Evolutionary conservation across 2,329 filamentous ascomycete species (phyloP), one percentile per base, ranked within the genome.

Genomic region (Pyrenochaeta sp.): DNA sequence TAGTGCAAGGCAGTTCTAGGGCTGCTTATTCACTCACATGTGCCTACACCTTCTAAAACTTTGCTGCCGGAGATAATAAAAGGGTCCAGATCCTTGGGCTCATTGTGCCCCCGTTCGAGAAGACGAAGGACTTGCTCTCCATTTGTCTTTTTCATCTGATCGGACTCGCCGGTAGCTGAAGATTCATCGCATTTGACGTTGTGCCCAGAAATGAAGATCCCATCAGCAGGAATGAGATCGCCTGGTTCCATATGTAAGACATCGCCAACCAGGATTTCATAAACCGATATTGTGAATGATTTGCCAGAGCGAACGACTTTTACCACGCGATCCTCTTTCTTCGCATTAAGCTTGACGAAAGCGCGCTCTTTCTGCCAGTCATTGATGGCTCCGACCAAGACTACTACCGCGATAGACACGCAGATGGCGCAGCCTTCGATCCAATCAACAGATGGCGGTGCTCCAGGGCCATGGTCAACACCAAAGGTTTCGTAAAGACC

Each of bases 51-150:
- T 68, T 92, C 90, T 0, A 87, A 86, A 5, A 93, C 87, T 64
- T 91, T 92, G 5, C 89, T 89, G 43, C 91, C 93, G 27, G 93
- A 97, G 66, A 96, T 91, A 69, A 97, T 92, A 74, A 93, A 94
- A 0, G 91, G 91, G 66, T 93, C 91, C 61, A 90, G 79, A 68
- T 92, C 92, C 79, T 83, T 82, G 30, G 88, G 77, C 12, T 81
- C 81, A 50, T 87, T 81, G 58, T 86, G 81, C 45, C 85, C 86
- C 30, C 54, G 83, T 61, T 88, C 84, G 63, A 90, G 88, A 2
- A 86, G 82, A 30, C 82, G 82, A 70, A 84, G 88, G 19, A 91
- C 90, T 25, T 90, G 88, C 30, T 87, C 85, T 1, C 83, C 88
- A 2, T 85, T 74, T 1, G 83, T 85, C 78, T 91, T 91, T 74